A percentile compares a stretch with the other conserved stretches of the same genome.
Evolutionary conservation across 2,329 filamentous ascomycete species (phyloP).

Genomic region (Talaromyces sp.): DNA sequence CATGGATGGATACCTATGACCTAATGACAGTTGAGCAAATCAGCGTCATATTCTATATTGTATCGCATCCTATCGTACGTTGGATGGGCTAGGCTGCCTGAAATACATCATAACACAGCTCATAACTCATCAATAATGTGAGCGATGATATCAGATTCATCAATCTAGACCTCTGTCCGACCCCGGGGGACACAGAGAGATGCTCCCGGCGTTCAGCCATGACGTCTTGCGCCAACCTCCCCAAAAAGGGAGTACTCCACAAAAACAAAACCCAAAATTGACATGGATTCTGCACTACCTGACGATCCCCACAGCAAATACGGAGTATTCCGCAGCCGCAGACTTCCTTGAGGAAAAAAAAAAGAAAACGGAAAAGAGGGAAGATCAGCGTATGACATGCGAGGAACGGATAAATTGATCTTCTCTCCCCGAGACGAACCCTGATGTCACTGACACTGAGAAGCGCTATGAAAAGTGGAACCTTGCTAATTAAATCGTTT

Average conservation of each 20-base stretch:
- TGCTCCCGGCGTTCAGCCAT: not conserved
- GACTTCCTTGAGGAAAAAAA: not conserved
- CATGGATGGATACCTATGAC: not conserved
- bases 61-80: not conserved
- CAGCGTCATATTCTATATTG: not conserved
- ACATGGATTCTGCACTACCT: not conserved
- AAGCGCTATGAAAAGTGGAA: not conserved
- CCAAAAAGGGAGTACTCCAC: not conserved
- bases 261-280: not conserved
- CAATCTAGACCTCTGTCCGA: not conserved
- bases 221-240: not conserved
- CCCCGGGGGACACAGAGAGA: not conserved
- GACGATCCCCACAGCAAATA: not conserved
- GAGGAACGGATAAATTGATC: not conserved
- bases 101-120: not conserved
- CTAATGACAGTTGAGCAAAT: not conserved
- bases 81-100: not conserved
- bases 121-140: not conserved
- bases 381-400: no score
- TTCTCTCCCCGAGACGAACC: not conserved
- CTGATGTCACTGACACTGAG: not conserved
- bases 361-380: not conserved
- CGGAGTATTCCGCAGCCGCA: not conserved
- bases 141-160: not conserved
- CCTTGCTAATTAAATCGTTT: no score